These are phyloP conservation scores for Glaciozyma martinii DNA, from an alignment of 768 basidiomycete species.

Conservation along the genomic window DNA sequence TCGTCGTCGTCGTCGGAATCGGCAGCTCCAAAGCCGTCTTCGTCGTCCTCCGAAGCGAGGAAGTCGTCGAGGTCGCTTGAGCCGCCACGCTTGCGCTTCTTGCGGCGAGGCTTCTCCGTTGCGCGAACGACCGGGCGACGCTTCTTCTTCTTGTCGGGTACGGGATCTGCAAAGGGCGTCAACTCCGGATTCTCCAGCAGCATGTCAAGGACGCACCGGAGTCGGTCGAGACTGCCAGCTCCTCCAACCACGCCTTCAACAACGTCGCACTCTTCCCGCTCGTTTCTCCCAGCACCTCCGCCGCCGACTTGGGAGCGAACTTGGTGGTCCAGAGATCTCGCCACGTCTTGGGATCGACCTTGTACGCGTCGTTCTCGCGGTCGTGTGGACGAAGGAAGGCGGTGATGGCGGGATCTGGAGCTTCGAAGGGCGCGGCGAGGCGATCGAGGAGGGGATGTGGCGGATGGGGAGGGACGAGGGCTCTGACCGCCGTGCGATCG, in stretches of 20 bases:
- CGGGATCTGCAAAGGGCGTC: not conserved
- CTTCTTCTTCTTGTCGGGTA: not conserved
- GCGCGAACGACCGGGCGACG: constrained; percentile 20
- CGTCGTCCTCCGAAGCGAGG: constrained; percentile 40
- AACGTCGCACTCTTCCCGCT: constrained; percentile 63
- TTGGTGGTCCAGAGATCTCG: constrained; percentile 61
- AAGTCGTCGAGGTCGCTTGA: constrained; percentile 23
- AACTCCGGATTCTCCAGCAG: not conserved
- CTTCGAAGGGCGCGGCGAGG: constrained; percentile 2
- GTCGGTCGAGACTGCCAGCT: constrained; percentile 55
- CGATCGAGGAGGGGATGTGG: constrained; percentile 21
- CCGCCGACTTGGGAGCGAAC: constrained; percentile 64
- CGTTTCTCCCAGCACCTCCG: constrained; percentile 57
- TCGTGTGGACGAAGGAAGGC: not conserved
- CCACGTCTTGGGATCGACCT: not conserved
- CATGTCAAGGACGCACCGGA: not conserved
- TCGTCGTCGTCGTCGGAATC: constrained; percentile 36
- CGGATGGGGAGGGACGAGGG: not conserved
- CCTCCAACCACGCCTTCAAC: constrained; percentile 67
- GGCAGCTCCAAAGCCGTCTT: constrained; percentile 38
- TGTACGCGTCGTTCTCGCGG: not conserved
- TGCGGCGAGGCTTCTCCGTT: constrained; percentile 7
- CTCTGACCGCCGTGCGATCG: not conserved
- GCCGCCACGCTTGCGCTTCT: constrained; percentile 22
- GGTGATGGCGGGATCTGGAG: not conserved